These are phyloP conservation scores for Paecilomyces sp. DNA, from an alignment of 2,329 filamentous ascomycete species.

Conservation along the genomic window DNA sequence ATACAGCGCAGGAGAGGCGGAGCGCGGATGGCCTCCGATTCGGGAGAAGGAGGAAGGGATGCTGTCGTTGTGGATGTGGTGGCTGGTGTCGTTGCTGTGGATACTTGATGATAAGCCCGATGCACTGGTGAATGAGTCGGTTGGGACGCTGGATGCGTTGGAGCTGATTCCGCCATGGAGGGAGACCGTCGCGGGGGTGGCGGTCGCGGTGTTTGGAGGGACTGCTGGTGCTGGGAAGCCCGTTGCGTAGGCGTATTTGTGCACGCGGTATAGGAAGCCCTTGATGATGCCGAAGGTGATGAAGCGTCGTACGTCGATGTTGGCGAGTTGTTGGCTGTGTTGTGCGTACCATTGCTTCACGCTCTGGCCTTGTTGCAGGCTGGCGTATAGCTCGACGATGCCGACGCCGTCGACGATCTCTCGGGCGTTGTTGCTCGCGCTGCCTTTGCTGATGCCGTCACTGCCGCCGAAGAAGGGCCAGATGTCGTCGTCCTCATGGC, in stretches of 20 bases:
- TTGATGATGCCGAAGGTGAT: slow-evolving; percentile 97
- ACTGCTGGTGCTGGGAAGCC: slow-evolving; percentile 19
- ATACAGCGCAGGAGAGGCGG: background rate
- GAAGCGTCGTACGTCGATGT: slow-evolving; percentile 81
- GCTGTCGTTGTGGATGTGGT: background rate
- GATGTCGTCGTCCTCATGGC: slow-evolving; percentile 29
- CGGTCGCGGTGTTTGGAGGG: slow-evolving; percentile 11
- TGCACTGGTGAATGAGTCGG: background rate
- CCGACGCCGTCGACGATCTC: slow-evolving; percentile 35
- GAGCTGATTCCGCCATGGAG: slow-evolving; percentile 2
- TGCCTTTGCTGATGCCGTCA: slow-evolving; percentile 6
- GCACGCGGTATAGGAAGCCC: slow-evolving; percentile 83
- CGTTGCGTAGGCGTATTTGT: slow-evolving; percentile 70
- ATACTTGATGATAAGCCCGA: background rate
- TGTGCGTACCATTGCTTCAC: slow-evolving; percentile 79
- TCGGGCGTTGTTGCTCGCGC: background rate
- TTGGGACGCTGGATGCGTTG: background rate
- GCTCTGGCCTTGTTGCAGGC: slow-evolving; percentile 74
- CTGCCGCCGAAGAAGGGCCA: slow-evolving; percentile 35
- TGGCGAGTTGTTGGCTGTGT: slow-evolving; percentile 63
- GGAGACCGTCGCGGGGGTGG: slow-evolving; percentile 4
- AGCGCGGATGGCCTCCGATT: background rate
- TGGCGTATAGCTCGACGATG: slow-evolving; percentile 76
- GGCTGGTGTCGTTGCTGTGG: background rate
- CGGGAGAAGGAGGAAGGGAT: background rate